Base-by-base conservation (phyloP, 108 stramenopile genomes). In the Stephanodiscus minutulus region DNA sequence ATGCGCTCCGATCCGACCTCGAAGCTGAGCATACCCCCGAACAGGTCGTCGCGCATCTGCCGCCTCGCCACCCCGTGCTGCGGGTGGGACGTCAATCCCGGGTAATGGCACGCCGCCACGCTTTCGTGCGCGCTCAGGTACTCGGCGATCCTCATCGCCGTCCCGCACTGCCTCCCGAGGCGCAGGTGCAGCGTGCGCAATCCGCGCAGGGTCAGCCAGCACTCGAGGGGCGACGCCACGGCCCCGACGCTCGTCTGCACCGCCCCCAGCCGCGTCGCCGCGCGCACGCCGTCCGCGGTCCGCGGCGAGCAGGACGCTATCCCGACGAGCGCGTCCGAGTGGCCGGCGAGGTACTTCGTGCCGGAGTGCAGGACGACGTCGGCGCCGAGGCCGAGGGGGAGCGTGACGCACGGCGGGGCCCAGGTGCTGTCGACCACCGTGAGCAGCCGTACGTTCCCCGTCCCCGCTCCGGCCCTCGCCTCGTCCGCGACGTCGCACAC, bases 11-110 rank as follows among this genome's bases (percentile, higher is more conserved):
- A 69, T 20, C 75, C 70, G 25, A 97, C 66, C 75, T 97, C 95
- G 48, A 99, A 83, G 70, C 94, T 90, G 5, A 99, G 64, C 74
- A 98, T 94, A 33, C 95, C 96, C n/a, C 98, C 93, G 79, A 66
- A 91, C 20, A 61, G 46, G 25, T 21, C 33, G 10, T 37, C 55
- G 41, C 53, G 35, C 35, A 29, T 64, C n/a, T 44, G 33, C 61
- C 67, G 61, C 62, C 62, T 67, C 20, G 96, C 96, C 8, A 97
- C 47, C n/a, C 76, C 86, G 66, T 96, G 91, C 29, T 93, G 86
- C 12, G 92, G 93, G 78, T 98, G 96, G 36, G 84, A 85, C 4
- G 53, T 21, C 46, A 99, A 83, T 22, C 96, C 97, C 36, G 98
- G 98, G 72, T 96, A 99, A 58, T 95, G 81, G 8, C 96, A 94